A percentile compares a stretch with the other conserved stretches of the same genome.
Evolutionary conservation across 345 rosid genomes (phyloP).

Genomic region (Orychophragmus violaceus): DNA sequence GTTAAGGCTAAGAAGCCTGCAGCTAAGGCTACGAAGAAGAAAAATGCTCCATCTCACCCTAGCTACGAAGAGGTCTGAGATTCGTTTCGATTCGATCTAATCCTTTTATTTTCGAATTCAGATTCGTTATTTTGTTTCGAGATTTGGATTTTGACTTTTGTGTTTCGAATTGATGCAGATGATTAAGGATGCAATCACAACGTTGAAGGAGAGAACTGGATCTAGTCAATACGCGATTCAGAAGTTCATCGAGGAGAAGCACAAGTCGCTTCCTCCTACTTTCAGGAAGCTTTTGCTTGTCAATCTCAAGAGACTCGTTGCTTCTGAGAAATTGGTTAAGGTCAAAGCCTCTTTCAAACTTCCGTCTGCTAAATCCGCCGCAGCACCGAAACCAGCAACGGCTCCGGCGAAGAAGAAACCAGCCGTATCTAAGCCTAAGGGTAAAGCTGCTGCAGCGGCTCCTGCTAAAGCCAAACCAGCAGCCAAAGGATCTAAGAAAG

Average conservation of each 20-base stretch:
- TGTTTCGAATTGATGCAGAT: constrained; percentile 36
- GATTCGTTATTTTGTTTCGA: neutral
- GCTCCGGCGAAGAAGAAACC: constrained; percentile 34
- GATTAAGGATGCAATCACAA: constrained; percentile 63
- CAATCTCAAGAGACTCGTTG: constrained; percentile 63
- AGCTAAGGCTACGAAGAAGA: constrained; percentile 37
- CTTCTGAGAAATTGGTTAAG: constrained; percentile 57
- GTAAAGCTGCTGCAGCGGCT: neutral
- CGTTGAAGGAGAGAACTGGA: constrained; percentile 77
- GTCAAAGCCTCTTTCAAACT: constrained; percentile 74
- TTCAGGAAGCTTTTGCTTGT: constrained; percentile 63
- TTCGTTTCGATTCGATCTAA: neutral
- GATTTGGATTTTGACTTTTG: neutral
- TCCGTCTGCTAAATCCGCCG: constrained; percentile 35
- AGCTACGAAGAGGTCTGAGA: constrained; percentile 52
- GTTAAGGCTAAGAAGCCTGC: constrained; percentile 40
- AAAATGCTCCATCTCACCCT: constrained; percentile 47
- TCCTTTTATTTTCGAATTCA: neutral
- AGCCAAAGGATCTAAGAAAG: constrained; percentile 15
- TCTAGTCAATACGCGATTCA: constrained; percentile 87
- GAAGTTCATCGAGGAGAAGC: constrained; percentile 74
- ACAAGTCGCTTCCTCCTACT: constrained; percentile 51
- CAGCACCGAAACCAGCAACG: neutral
- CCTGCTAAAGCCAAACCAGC: constrained; percentile 34
- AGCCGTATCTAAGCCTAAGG: constrained; percentile 28